Evolutionary conservation across 2,329 filamentous ascomycete species (phyloP), one percentile per base, ranked within the genome.

Genomic region (Apiospora aurea): DNA sequence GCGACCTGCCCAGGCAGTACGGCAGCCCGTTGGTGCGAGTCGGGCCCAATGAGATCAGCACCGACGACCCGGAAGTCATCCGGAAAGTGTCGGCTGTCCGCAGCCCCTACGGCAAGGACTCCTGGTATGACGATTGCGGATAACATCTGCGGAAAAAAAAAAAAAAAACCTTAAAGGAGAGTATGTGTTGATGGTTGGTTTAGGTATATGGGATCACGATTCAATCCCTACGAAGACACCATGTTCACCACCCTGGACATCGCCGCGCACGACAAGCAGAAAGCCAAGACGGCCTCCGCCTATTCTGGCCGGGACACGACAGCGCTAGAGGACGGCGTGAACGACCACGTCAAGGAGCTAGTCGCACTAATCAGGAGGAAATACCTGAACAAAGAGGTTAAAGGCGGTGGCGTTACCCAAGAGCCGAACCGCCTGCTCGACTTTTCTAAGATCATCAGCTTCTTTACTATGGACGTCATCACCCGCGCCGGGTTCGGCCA

Each of bases 161-260:
- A n/a, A 21, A 8, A 57, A 10, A 21, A 10, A 26, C n/a, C 14
- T 14, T 4, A 2, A 41, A 41, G 6, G 16, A 8, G 7, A 38
- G 57, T 11, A n/a, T 21, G 0, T 11, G 8, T 14, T 64, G 10
- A 64, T 6, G 4, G 2, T 24, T 64, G 21, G 18, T 24, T 38
- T n/a, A 64, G 57, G 57, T 64, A 64, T 41, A 64, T 83, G 72
- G 84, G 82, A 11, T 83, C 87, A 72, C 82, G 84, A 24, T 82
- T 90, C 71, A 85, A 89, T 70, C 85, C 86, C 0, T 82, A 84
- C 13, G 80, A 83, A 38, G 85, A 89, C 73, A 89, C 87, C 73
- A 81, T 90, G 71, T 83, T 89, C 74, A 86, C 83, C 24, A 80
- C 84, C 49, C 80, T 81, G 66, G 81, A 87, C 72, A 83, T 83